Evolutionary conservation across 2,329 filamentous ascomycete species (phyloP).

Genomic region (Fusarium pseudocircinatum): DNA sequence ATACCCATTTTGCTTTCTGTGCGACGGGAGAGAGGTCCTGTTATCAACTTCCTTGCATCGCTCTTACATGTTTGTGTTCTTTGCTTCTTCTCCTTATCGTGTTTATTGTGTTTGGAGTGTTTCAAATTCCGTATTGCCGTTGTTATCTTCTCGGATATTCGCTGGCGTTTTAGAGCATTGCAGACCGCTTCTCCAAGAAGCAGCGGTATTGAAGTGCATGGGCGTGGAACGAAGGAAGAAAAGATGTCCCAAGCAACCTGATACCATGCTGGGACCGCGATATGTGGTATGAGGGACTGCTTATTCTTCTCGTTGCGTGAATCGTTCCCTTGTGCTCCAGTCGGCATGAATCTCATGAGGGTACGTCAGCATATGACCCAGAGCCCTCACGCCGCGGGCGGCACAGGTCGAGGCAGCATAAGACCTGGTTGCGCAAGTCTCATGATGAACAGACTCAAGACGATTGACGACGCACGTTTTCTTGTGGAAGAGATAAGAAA

Average conservation of each 20-base stretch:
- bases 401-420: neutral
- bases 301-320: neutral
- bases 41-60: neutral
- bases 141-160: neutral
- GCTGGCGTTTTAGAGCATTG: neutral
- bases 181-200: neutral
- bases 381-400: neutral
- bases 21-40: neutral
- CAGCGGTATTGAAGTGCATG: neutral
- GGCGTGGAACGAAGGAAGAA: neutral
- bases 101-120: neutral
- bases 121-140: neutral
- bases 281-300: neutral
- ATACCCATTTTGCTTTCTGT: neutral
- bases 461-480: neutral
- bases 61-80: neutral
- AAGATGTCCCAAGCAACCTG: neutral
- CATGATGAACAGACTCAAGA: neutral
- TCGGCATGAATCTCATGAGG: neutral
- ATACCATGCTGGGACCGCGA: neutral
- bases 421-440: neutral
- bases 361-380: neutral
- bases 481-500: neutral
- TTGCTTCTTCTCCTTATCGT: neutral
- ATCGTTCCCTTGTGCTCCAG: neutral